Evolutionary conservation across 208 protist genomes (phyloP), one percentile per base, ranked within the genome.

Genomic region (Acanthamoeba lugdunensis): DNA sequence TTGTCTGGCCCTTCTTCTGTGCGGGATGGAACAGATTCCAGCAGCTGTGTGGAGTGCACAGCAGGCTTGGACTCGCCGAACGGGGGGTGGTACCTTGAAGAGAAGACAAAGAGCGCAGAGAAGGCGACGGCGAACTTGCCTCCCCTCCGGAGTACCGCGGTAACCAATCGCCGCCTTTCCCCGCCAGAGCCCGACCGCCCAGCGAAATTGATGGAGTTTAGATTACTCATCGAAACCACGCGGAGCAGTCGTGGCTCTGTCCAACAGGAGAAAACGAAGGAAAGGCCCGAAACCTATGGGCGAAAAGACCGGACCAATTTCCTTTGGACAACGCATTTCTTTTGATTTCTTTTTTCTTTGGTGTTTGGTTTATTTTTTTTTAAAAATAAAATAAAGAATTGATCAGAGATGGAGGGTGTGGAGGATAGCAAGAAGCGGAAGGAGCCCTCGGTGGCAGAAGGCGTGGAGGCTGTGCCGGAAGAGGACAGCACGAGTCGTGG

Each of bases 381-480:
- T 37, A 37, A 37, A 37, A 37, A 37, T 37, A 2, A 37, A 37
- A 37, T 2, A 37, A 37, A 37, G 33, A 37, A 37, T 37, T 37
- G 33, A 37, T 37, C 2, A 37, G 33, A 37, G 33, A 37, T n/a
- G n/a, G n/a, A n/a, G n/a, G n/a, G n/a, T n/a, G n/a, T 37, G 33
- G 65, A 73, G 61, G 23, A 69, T 25, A 69, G 23, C 65, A 73
- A 73, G 65, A 73, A 73, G 65, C 8, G 65, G 28, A 73, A 73
- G 65, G n/a, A 73, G 28, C 28, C 65, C 33, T 28, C 28, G 28
- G 25, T 13, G 16, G 14, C n/a, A 73, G 45, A 48, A 48, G 45
- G 2, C 45, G 45, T 11, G 45, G 45, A 48, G 45, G 9, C 6
- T 8, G 45, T 8, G 6, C 45, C 9, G 45, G 7, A 37, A 6